These are phyloP conservation scores for Malus orientalis DNA, from an alignment of 306 rosid species.

Conservation along the genomic window DNA sequence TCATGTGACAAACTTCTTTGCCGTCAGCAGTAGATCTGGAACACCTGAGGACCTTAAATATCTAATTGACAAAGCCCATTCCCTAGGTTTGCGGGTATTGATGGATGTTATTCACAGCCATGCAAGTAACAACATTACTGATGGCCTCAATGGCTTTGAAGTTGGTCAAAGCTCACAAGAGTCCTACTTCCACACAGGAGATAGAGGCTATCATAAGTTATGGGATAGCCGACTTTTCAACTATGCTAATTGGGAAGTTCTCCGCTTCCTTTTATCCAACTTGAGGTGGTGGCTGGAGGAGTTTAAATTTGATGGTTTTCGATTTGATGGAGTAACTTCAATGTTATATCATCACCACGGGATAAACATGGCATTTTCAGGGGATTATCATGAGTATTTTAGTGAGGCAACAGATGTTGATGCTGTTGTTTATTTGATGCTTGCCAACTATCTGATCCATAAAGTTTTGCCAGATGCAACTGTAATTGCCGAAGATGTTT, in stretches of 20 bases:
- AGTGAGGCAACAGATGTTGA: slow-evolving; percentile 81
- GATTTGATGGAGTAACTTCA: slow-evolving; percentile 95
- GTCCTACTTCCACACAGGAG: slow-evolving; percentile 83
- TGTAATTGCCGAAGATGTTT: slow-evolving; percentile 92
- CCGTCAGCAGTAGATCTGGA: slow-evolving; percentile 93
- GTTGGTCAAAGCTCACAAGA: slow-evolving; percentile 87
- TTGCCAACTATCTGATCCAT: slow-evolving; percentile 69
- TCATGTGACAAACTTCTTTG: slow-evolving; percentile 88
- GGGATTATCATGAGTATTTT: slow-evolving; percentile 83
- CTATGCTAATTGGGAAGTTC: slow-evolving; percentile 97
- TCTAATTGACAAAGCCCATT: slow-evolving; percentile 86
- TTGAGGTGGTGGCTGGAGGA: slow-evolving; percentile 95
- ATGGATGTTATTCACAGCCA: slow-evolving; percentile 97
- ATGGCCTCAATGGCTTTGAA: slow-evolving; percentile 96
- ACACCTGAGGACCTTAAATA: slow-evolving; percentile 96
- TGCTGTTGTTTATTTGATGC: slow-evolving; percentile 90
- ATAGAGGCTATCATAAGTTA: slow-evolving; percentile 80
- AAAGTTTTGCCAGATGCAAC: slow-evolving; percentile 71
- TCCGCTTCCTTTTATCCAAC: slow-evolving; percentile 91
- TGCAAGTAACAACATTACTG: slow-evolving; percentile 85
- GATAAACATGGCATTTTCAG: slow-evolving; percentile 62
- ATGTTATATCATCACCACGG: slow-evolving; percentile 98
- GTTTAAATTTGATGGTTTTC: slow-evolving; percentile 86
- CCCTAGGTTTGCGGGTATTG: slow-evolving; percentile 72
- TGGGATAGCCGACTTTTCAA: slow-evolving; percentile 97